Base-by-base conservation (phyloP, 345 rosid species). In the Raphanus raphanistrum region DNA sequence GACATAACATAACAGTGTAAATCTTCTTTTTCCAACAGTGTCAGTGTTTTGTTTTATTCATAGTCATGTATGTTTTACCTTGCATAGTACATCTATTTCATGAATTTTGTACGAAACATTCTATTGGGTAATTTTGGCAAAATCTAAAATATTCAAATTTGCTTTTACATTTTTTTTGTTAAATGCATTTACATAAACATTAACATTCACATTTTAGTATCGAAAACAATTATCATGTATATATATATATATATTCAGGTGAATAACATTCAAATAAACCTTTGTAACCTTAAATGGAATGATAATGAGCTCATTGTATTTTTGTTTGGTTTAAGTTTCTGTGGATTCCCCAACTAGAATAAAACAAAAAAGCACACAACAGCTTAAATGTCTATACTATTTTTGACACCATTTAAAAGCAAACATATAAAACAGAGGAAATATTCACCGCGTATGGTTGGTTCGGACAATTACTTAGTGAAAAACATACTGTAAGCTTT, bases 1-100 rank as follows among this genome's bases (percentile, higher is more conserved):
- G 73, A 76, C 79, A 68, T 75, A 21, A 48, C 52, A 59, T 8
- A 68, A 60, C 74, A 76, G 29, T 68, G 60, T 35, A 35, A 52
- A 10, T 76, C 76, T 70, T 71, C 76, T 64, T 77, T 76, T 77
- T 38, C 65, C 71, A 55, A 54, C 60, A 38, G 66, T 54, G 43
- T 63, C 57, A 33, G 26, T 63, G 45, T 63, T 77, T 54, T 77
- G 13, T 29, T 68, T 77, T 77, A 38, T 25, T 27, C 35, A 13
- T 9, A 43, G 16, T 61, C 41, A 29, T 68, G 33, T 5, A 29
- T 74, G 16, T 26, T 17, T 74, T 57, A 2, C 65, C 32, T 21
- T 55, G 43, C 43, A 74, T 15, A 57, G 26, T 38, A 64, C 5
- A 31, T 3, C 43, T 36, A 74, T 21, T 66, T 28, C 52, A 33